Conservation (phyloP, 148 eudicot species). For the Amaranthus palmeri region DNA sequence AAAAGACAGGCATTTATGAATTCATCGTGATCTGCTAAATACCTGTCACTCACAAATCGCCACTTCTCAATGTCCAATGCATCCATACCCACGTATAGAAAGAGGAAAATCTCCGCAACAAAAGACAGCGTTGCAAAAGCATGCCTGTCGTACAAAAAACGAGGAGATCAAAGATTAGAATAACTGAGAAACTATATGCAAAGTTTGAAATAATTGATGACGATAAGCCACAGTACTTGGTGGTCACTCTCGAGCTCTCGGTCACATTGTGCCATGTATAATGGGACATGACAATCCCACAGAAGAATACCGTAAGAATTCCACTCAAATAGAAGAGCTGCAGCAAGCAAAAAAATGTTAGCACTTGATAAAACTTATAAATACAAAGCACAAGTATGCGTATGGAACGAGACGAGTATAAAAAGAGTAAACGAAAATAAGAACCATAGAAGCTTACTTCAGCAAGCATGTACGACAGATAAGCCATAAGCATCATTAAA, state of each 20-base stretch:
- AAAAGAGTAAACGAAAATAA: not conserved
- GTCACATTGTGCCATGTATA: slow-evolving; percentile 91
- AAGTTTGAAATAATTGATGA: not conserved
- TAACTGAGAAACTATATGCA: not conserved
- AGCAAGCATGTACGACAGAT: slow-evolving; percentile 78
- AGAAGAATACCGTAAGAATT: slow-evolving; percentile 87
- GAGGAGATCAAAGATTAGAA: not conserved
- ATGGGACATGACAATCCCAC: slow-evolving; percentile 93
- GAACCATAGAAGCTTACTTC: slow-evolving; percentile 41
- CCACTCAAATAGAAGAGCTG: slow-evolving; percentile 80
- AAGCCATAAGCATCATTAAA: slow-evolving; percentile 86
- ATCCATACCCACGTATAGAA: slow-evolving; percentile 91
- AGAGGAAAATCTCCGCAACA: slow-evolving; percentile 70
- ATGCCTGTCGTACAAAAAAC: slow-evolving; percentile 47
- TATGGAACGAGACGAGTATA: not conserved
- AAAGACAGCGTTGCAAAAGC: slow-evolving; percentile 83
- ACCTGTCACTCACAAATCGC: slow-evolving; percentile 69
- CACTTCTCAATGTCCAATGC: slow-evolving; percentile 92
- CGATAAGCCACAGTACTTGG: slow-evolving; percentile 47
- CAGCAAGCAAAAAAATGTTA: slow-evolving; percentile 11
- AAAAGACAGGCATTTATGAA: not conserved
- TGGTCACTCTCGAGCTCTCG: slow-evolving; percentile 74
- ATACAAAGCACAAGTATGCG: not conserved
- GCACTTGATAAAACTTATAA: not conserved
- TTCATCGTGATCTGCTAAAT: too few relatives aligned